phyloP scores from a whole-genome alignment of 2,329 filamentous ascomycete species.

The Aspergillus oerlinghausenensis region DNA sequence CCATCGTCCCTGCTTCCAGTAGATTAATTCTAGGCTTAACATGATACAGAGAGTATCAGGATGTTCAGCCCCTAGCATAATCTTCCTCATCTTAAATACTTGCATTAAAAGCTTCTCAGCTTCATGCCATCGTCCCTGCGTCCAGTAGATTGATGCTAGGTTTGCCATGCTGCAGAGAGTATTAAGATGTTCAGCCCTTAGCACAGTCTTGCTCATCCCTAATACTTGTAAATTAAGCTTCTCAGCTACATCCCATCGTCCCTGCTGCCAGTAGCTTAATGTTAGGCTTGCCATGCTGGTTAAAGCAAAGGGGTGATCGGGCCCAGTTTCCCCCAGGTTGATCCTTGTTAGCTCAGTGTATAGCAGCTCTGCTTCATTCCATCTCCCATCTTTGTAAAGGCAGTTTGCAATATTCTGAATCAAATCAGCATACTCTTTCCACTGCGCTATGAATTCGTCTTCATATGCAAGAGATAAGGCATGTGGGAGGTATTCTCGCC shows the following conservation, averaged over 20 bases:
- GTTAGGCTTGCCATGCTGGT: constrained; percentile 1
- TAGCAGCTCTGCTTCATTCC: neutral
- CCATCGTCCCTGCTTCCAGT: too few relatives aligned
- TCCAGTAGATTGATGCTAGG: constrained; percentile 1
- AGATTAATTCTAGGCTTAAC: too few relatives aligned
- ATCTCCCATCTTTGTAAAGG: neutral
- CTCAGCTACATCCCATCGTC: neutral
- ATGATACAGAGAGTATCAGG: too few relatives aligned
- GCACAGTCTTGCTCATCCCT: too few relatives aligned
- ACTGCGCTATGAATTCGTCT: constrained; percentile 5
- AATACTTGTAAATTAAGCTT: too few relatives aligned
- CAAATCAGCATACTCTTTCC: neutral
- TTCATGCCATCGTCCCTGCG: neutral
- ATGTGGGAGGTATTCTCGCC: constrained; percentile 2
- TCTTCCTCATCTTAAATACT: too few relatives aligned
- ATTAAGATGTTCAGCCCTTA: too few relatives aligned
- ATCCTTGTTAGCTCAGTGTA: constrained; percentile 5
- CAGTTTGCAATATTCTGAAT: neutral
- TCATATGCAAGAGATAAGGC: neutral
- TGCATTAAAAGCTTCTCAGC: too few relatives aligned
- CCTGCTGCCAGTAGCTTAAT: constrained; percentile 2
- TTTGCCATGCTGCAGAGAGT: neutral
- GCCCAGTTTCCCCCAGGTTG: constrained; percentile 11
- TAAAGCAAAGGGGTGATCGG: constrained; percentile 1
- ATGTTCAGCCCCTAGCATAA: too few relatives aligned